Percentiles rank a stretch among this genome's conserved stretches.
These are phyloP conservation scores for Aspergillus fumigatus DNA, from an alignment of 2,329 filamentous ascomycete species.

Conservation along the genomic window DNA sequence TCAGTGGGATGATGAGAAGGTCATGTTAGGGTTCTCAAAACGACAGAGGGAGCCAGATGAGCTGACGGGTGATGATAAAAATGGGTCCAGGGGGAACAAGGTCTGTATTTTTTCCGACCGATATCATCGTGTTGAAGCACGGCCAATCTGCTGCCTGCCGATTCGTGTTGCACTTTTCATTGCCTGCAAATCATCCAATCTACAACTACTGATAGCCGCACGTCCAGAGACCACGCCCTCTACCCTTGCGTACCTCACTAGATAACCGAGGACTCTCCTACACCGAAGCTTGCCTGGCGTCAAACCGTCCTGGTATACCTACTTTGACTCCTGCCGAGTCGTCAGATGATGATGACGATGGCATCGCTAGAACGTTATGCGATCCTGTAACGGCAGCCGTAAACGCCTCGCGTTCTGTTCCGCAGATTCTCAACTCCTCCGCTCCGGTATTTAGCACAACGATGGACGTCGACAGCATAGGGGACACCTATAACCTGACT, in stretches of 20 bases:
- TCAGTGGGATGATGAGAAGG: neutral
- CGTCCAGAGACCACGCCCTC: constrained; percentile 28
- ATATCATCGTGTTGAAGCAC: neutral
- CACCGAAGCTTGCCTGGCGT: constrained; percentile 13
- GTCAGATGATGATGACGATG: constrained; percentile 31
- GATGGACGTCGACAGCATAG: constrained; percentile 29
- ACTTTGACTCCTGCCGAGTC: constrained; percentile 35
- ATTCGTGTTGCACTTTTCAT: neutral
- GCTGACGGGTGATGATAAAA: constrained; percentile 60
- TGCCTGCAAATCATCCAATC: neutral
- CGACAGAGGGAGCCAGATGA: constrained; percentile 43
- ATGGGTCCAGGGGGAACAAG: constrained; percentile 20
- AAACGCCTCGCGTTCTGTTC: constrained; percentile 2
- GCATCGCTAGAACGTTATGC: constrained; percentile 4
- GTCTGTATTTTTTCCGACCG: constrained; percentile 11
- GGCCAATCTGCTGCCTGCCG: neutral
- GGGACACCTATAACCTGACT: constrained; percentile 14
- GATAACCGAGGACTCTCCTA: constrained; percentile 16
- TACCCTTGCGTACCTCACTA: constrained; percentile 28
- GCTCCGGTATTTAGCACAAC: constrained; percentile 8
- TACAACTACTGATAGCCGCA: constrained; percentile 6
- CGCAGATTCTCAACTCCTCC: neutral
- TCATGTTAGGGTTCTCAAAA: constrained; percentile 23
- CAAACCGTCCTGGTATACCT: constrained; percentile 16
- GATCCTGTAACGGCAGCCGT: constrained; percentile 1